Evolutionary conservation across 2,329 filamentous ascomycete species (phyloP), one percentile per base, ranked within the genome.

Genomic region (Scleromitrula shiraiana): DNA sequence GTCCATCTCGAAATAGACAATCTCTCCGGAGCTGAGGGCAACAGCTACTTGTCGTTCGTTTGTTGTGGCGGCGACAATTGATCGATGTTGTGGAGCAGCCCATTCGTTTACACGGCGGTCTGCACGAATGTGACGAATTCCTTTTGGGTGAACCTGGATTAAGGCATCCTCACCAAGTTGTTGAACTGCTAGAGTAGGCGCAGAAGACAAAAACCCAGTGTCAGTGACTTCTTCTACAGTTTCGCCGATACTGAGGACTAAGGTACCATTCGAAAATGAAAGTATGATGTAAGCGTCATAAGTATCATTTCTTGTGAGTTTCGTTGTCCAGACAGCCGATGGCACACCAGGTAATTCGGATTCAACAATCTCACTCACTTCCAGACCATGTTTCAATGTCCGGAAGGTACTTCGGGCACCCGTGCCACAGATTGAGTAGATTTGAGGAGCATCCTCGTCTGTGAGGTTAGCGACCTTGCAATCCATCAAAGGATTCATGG

Each of bases 1-100:
- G 61, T 96, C 93, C 81, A 96, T 91, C 65, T 98, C 94, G 58
- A 98, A 98, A 64, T 97, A 98, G 35, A 95, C 87, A 54, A 98
- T 91, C 65, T 98, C 93, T 30, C 91, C 91, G 7, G 90, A 96
- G 63, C 90, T 97, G 22, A 99, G 73, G 1, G 93, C 93, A 41
- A 97, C 83, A 3, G 89, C 89, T 22, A 98, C 88, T 67, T 99
- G 93, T 35, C 87, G 81, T 59, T 91, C 83, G 61, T 98, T 99
- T 14, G 91, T 93, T 1, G 91, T 84, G 27, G 91, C 94, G 7
- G 91, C 88, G 39, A 97, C 89, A 55, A 98, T 97, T 0, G 91
- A 94, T 19, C 93, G 80, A 71, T 98, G 91, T 57, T 94, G 85
- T 0, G 94, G 94, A 5, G 87, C 85, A 12, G 86, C 82, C 93